Conservation (phyloP, 306 rosid genomes). For the Acacia melanoxylon region DNA sequence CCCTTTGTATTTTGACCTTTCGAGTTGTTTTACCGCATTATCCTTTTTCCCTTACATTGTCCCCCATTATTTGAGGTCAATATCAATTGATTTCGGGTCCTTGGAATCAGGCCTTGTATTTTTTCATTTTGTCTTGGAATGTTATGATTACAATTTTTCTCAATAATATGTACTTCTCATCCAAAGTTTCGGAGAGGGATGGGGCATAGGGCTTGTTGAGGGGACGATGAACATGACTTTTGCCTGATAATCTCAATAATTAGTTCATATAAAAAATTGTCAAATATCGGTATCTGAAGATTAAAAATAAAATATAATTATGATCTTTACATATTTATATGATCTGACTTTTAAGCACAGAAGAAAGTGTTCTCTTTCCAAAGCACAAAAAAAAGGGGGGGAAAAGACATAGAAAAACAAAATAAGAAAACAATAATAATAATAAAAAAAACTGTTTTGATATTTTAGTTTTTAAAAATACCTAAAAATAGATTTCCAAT, state of each 20-base stretch:
- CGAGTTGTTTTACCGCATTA: not conserved
- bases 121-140: not conserved
- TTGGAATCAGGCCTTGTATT: not conserved
- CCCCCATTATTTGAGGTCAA: not conserved
- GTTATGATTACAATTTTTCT: not conserved
- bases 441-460: no score
- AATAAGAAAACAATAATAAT: no score
- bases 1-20: not conserved
- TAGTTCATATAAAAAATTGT: not conserved
- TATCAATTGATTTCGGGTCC: conserved; percentile 25
- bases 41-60: not conserved
- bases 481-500: no score
- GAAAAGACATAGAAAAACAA: no score
- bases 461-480: no score
- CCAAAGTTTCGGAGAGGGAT: not conserved
- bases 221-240: not conserved
- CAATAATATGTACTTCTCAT: not conserved
- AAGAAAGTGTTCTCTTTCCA: no score
- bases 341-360: no score
- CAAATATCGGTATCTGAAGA: no score
- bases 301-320: no score
- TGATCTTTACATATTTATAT: no score
- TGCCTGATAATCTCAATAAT: not conserved
- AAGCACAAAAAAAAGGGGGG: no score
- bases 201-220: not conserved